Percentiles rank a stretch among this genome's conserved stretches.
Conservation (phyloP, 495 filamentous ascomycete species). For the Aspergillus steynii region DNA sequence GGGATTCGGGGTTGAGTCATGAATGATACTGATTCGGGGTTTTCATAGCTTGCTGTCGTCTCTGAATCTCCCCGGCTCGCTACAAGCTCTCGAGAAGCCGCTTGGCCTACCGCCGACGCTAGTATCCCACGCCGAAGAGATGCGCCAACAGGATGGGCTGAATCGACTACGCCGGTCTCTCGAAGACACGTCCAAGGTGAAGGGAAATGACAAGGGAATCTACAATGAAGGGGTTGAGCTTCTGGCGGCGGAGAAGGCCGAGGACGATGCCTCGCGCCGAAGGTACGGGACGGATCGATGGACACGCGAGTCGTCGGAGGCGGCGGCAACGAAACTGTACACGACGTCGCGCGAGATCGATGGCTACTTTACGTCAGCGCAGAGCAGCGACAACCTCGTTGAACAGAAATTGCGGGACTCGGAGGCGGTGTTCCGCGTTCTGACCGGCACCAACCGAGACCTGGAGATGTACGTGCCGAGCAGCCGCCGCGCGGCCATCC, state of each 20-base stretch:
- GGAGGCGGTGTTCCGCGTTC: constrained; percentile 68
- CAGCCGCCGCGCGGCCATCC: constrained; percentile 72
- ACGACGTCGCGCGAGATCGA: constrained; percentile 74
- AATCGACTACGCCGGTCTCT: constrained; percentile 72
- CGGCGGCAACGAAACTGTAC: constrained; percentile 74
- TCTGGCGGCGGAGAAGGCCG: constrained; percentile 74
- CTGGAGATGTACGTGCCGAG: constrained; percentile 88
- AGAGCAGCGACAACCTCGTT: constrained; percentile 78
- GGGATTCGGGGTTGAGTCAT: neutral
- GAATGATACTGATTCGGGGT: constrained; percentile 12
- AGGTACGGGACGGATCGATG: constrained; percentile 91
- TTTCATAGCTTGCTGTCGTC: constrained; percentile 64
- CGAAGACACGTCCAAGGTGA: constrained; percentile 83
- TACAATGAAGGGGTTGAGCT: constrained; percentile 82
- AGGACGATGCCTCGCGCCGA: constrained; percentile 70
- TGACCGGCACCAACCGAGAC: constrained; percentile 75
- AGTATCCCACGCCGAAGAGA: constrained; percentile 88
- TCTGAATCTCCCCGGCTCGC: constrained; percentile 85
- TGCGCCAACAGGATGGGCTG: constrained; percentile 87
- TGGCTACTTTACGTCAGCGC: constrained; percentile 84
- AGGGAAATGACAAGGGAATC: constrained; percentile 67
- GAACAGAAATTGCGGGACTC: constrained; percentile 75
- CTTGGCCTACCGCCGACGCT: constrained; percentile 85
- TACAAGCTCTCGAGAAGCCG: constrained; percentile 94
- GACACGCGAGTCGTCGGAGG: constrained; percentile 66